Percentiles rank a stretch among this genome's conserved stretches.
Conservation (phyloP, 345 rosid genomes). For the Salix brachista region DNA sequence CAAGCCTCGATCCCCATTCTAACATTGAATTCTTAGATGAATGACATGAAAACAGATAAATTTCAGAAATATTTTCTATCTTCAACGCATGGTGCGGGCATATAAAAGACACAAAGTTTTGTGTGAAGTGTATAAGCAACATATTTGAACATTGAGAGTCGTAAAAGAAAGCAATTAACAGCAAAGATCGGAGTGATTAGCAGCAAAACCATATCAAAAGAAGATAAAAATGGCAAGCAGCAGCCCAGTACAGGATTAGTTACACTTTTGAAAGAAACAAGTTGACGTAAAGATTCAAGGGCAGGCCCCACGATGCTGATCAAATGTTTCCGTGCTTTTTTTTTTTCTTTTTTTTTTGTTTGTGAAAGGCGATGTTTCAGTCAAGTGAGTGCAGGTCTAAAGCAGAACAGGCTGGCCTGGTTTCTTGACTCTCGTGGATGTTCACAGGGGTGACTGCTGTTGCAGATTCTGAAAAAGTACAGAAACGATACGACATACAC, state of each 20-base stretch:
- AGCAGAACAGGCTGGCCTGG: not conserved
- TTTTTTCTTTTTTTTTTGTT: too few relatives aligned
- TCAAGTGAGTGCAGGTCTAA: not conserved
- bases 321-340: not conserved
- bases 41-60: too few relatives aligned
- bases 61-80: too few relatives aligned
- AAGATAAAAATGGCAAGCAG: conserved; percentile 27
- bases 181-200: conserved; percentile 30
- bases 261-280: conserved; percentile 1
- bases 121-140: too few relatives aligned
- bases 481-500: not conserved
- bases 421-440: not conserved
- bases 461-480: conserved; percentile 1
- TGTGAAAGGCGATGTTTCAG: not conserved
- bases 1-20: too few relatives aligned
- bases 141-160: too few relatives aligned
- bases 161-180: not conserved
- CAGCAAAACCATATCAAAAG: conserved; percentile 39
- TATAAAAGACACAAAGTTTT: too few relatives aligned
- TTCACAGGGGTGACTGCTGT: not conserved
- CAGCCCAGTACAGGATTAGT: conserved; percentile 20
- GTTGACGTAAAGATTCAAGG: conserved; percentile 9
- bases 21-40: too few relatives aligned
- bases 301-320: not conserved
- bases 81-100: too few relatives aligned